Evolutionary conservation across 2,329 filamentous ascomycete species (phyloP), one percentile per base, ranked within the genome.

Genomic region (Apiospora sp.): DNA sequence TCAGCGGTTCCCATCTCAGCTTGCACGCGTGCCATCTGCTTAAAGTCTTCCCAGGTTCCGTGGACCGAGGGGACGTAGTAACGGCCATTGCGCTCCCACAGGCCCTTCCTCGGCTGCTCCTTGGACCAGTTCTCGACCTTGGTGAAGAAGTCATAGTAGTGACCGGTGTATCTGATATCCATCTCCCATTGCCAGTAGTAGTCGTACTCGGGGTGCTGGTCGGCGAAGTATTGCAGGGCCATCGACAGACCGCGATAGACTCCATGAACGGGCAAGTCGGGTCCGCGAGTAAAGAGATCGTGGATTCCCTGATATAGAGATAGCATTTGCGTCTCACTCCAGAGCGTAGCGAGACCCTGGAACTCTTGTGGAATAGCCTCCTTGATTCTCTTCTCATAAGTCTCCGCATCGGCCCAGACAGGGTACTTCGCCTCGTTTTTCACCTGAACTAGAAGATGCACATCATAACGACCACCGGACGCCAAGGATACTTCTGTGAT

Each of bases 101-200:
- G 86, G 0, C 92, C 92, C 81, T 94, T 95, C 16, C 94, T 87
- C 1, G 94, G 93, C 82, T 96, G 94, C 67, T 89, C 83, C 75
- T 87, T 89, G 22, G 93, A 88, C 92, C 93, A 96, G 64, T 85
- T 84, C 77, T 90, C 88, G 49, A 94, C 84, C 79, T 92, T 92
- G 76, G 90, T 88, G 78, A 96, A 89, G 27, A 94, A 82, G 74
- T 94, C 90, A 76, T 93, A 95, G 84, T 93, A 96, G 82, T 98
- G 94, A 48, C 95, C 94, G 0, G 93, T 96, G 81, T 97, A 97
- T 43, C 94, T 92, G 64, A 95, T 91, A 78, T 98, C 95, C 92
- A 97, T 96, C 82, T 98, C 95, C 94, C 95, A 97, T 76, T 97
- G 94, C 95, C 95, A 98, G 82, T 95, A 94, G 83, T 91, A 94